Evolutionary conservation across 345 rosid genomes (phyloP).

Genomic region (Aquilaria yunnanensis): DNA sequence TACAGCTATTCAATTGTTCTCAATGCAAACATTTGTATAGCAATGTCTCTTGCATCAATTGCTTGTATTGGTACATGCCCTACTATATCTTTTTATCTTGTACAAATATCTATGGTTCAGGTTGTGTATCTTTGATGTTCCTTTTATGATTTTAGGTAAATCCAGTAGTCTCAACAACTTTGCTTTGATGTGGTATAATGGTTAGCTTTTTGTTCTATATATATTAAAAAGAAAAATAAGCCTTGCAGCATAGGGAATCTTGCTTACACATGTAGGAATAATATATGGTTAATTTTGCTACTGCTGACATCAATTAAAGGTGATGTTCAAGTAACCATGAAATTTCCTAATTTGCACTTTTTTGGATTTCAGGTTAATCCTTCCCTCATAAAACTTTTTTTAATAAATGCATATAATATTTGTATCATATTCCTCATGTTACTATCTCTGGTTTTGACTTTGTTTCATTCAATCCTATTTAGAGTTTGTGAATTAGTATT

Average conservation of each 20-base stretch:
- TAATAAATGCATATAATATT: background rate
- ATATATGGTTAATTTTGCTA: slow-evolving; percentile 41
- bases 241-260: background rate
- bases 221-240: background rate
- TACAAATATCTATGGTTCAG: background rate
- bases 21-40: slow-evolving; percentile 62
- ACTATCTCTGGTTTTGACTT: background rate
- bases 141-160: slow-evolving; percentile 32
- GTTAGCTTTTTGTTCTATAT: slow-evolving; percentile 20
- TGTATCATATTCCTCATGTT: slow-evolving; percentile 1
- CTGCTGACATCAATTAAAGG: slow-evolving; percentile 56
- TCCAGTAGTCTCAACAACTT: slow-evolving; percentile 61
- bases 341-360: slow-evolving; percentile 44
- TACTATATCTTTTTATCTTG: background rate
- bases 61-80: slow-evolving; percentile 42
- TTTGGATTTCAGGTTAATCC: slow-evolving; percentile 52
- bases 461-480: background rate
- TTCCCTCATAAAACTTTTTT: slow-evolving; percentile 4
- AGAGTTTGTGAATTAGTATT: slow-evolving; percentile 1
- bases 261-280: slow-evolving; percentile 30
- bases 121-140: background rate
- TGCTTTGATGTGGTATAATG: slow-evolving; percentile 71
- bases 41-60: slow-evolving; percentile 64
- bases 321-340: slow-evolving; percentile 38
- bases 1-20: slow-evolving; percentile 66